Evolutionary conservation across 129 eudicot species (phyloP).

Genomic region (Erigeron canadensis): DNA sequence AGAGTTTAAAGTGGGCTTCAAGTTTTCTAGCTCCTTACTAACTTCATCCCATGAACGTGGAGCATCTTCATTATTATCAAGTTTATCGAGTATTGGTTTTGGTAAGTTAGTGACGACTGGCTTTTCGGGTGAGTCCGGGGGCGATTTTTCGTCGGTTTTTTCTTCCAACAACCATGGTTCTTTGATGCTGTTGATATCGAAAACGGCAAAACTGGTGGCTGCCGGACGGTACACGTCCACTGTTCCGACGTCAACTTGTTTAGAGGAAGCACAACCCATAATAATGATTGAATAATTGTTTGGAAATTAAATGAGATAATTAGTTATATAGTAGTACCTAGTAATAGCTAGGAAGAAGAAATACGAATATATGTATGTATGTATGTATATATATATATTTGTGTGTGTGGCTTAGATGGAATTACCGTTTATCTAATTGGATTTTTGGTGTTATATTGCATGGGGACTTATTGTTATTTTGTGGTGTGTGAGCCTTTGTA

Average conservation of each 20-base stretch:
- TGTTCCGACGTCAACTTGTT: slow-evolving; percentile 47
- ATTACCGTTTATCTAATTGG: slow-evolving; percentile 35
- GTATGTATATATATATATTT: background rate
- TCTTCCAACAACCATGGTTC: slow-evolving; percentile 80
- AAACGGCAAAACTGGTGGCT: slow-evolving; percentile 56
- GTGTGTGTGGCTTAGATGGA: slow-evolving; percentile 27
- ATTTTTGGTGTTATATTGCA: slow-evolving; percentile 1
- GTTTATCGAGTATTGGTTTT: slow-evolving; percentile 56
- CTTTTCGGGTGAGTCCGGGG: slow-evolving; percentile 27
- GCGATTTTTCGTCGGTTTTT: slow-evolving; percentile 17
- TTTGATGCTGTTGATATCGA: slow-evolving; percentile 72
- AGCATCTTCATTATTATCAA: slow-evolving; percentile 63
- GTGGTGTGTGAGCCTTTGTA: slow-evolving; percentile 18
- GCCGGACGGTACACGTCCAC: slow-evolving; percentile 76
- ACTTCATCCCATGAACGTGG: slow-evolving; percentile 90
- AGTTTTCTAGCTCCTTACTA: slow-evolving; percentile 65
- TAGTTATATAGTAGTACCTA: background rate
- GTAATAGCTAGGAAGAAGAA: background rate
- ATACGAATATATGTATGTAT: no score
- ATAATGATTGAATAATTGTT: background rate
- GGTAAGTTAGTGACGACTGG: slow-evolving; percentile 37
- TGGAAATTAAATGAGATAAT: background rate
- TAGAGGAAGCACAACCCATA: slow-evolving; percentile 96
- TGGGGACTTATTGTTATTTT: background rate
- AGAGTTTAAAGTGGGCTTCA: slow-evolving; percentile 60